phyloP scores from a whole-genome alignment of 78 protist genomes.

The Acrasis kona region DNA sequence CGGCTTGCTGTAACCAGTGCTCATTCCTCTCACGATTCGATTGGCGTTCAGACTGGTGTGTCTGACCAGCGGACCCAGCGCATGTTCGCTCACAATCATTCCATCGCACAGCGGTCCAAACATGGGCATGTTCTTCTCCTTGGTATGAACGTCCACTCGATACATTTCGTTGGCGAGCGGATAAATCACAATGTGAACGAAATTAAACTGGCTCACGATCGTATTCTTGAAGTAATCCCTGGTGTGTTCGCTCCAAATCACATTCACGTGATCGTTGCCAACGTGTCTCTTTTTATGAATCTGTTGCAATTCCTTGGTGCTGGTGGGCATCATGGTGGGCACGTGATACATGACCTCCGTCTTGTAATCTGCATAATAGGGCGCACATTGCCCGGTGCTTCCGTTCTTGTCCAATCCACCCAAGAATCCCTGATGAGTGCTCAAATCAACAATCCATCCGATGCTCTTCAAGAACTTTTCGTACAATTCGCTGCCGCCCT shows the following conservation, averaged over 20 bases:
- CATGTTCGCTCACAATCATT: neutral
- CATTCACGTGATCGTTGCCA: constrained; percentile 46
- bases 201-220: constrained; percentile 35
- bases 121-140: neutral
- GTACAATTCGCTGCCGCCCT: neutral
- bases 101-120: neutral
- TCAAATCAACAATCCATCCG: constrained; percentile 35
- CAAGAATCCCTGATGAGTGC: constrained; percentile 30
- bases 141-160: neutral
- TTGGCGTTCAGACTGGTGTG: neutral
- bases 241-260: constrained; percentile 32
- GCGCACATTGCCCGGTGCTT: constrained; percentile 14
- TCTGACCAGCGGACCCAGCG: neutral
- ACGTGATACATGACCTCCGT: constrained; percentile 46
- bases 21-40: neutral
- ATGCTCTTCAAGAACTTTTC: constrained; percentile 7
- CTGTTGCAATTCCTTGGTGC: constrained; percentile 23
- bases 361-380: constrained; percentile 13
- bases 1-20: neutral
- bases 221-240: constrained; percentile 18
- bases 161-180: constrained; percentile 13
- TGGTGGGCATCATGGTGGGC: constrained; percentile 38
- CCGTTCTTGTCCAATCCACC: constrained; percentile 32
- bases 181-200: constrained; percentile 7
- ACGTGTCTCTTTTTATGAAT: constrained; percentile 49